Percentiles rank a stretch among this genome's conserved stretches.
These are phyloP conservation scores for Talaromyces nanjingensis DNA, from an alignment of 495 filamentous ascomycete species.

Conservation along the genomic window DNA sequence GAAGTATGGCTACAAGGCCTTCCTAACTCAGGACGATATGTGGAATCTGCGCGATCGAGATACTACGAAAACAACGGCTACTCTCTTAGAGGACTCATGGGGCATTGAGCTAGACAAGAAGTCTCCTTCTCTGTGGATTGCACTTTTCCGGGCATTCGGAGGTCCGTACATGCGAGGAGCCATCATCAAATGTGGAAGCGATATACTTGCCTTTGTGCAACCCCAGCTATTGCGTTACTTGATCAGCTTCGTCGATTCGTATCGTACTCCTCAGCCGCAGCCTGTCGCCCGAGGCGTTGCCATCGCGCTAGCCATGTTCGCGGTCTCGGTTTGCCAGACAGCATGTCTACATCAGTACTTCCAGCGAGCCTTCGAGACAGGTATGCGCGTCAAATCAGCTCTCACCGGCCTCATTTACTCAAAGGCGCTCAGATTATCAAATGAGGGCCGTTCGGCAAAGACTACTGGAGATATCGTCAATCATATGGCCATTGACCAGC, in stretches of 20 bases:
- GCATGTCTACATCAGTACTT: constrained; percentile 87
- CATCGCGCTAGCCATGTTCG: constrained; percentile 90
- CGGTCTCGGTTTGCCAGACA: constrained; percentile 78
- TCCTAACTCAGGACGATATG: constrained; percentile 89
- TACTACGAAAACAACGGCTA: constrained; percentile 62
- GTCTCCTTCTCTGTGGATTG: constrained; percentile 82
- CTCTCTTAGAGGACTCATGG: constrained; percentile 69
- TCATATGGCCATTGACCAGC: constrained; percentile 96
- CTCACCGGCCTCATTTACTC: constrained; percentile 86
- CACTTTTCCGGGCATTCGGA: constrained; percentile 81
- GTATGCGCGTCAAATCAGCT: constrained; percentile 90
- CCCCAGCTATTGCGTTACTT: constrained; percentile 83
- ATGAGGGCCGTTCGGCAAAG: constrained; percentile 84
- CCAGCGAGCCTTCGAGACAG: constrained; percentile 86
- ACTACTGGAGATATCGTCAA: constrained; percentile 98
- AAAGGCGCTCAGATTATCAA: constrained; percentile 83
- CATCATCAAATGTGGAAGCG: constrained; percentile 79
- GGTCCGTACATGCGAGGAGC: constrained; percentile 72
- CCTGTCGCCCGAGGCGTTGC: constrained; percentile 77
- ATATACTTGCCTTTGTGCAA: constrained; percentile 78
- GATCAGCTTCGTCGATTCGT: constrained; percentile 83
- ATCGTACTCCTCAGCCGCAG: constrained; percentile 55
- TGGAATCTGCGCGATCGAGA: constrained; percentile 85
- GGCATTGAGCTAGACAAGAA: constrained; percentile 63
- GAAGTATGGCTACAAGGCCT: constrained; percentile 89